Evolutionary conservation across 306 rosid species (phyloP).

Genomic region (Datisca glomerata): DNA sequence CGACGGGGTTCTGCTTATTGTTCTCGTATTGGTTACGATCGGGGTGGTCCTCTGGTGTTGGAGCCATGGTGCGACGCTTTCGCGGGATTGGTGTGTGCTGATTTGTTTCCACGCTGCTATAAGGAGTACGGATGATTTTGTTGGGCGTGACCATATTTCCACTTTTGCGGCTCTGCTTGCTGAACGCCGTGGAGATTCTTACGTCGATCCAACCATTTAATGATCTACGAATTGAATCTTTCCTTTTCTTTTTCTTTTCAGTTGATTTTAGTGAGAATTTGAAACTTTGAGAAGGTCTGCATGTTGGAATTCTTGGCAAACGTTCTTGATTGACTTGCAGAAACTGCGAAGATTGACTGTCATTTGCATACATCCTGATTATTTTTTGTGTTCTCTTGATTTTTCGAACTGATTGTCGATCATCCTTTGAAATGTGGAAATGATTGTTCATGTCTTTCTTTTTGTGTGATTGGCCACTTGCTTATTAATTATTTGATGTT

Average conservation of each 20-base stretch:
- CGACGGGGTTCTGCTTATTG: constrained; percentile 12
- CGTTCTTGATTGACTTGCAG: background rate
- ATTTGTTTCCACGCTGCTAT: constrained; percentile 28
- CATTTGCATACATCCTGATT: background rate
- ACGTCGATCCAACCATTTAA: constrained; percentile 4
- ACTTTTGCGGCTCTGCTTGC: constrained; percentile 45
- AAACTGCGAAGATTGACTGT: background rate
- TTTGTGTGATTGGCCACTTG: too few relatives aligned
- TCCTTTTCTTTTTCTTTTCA: background rate
- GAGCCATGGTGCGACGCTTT: constrained; percentile 21
- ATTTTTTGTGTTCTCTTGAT: too few relatives aligned
- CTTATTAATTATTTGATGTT: too few relatives aligned
- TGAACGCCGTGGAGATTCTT: constrained; percentile 22
- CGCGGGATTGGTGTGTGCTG: constrained; percentile 12
- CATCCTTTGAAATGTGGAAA: too few relatives aligned
- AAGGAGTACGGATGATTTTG: constrained; percentile 31
- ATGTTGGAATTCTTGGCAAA: too few relatives aligned
- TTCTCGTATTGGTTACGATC: constrained; percentile 18
- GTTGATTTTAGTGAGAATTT: too few relatives aligned
- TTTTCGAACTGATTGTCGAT: too few relatives aligned
- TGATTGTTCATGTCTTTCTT: too few relatives aligned
- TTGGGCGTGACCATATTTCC: constrained; percentile 28
- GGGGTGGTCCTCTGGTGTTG: constrained; percentile 19
- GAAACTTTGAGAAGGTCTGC: background rate
- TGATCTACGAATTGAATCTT: background rate